Percentiles rank a stretch among this genome's conserved stretches.
These are phyloP conservation scores for Phytopythium sindhum DNA, from an alignment of 352 stramenopile species.

Conservation along the genomic window DNA sequence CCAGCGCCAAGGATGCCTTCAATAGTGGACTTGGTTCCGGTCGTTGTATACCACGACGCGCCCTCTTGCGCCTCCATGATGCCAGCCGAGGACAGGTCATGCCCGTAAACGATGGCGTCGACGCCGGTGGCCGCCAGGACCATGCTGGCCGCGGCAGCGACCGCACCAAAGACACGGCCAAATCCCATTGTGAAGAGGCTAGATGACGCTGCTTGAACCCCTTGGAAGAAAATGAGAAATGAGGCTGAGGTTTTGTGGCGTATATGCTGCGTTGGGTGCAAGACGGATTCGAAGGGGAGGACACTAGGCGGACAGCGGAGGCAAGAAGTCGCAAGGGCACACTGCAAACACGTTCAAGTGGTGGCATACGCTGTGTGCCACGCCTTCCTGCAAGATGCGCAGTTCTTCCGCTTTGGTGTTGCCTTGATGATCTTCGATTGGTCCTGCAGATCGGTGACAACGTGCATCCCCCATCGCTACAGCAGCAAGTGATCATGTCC, in stretches of 20 bases:
- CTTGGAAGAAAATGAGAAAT: not conserved
- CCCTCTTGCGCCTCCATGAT: slow-evolving; percentile 24
- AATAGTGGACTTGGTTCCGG: slow-evolving; percentile 16
- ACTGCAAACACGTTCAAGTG: not conserved
- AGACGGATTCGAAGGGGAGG: not conserved
- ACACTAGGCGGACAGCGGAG: not conserved
- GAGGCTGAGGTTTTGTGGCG: not conserved
- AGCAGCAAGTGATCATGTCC: not conserved
- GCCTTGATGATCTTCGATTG: not conserved
- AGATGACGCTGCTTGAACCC: not conserved
- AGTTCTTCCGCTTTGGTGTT: not conserved
- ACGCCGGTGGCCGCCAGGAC: slow-evolving; percentile 1
- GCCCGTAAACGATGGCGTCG: slow-evolving; percentile 28
- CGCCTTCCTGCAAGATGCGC: not conserved
- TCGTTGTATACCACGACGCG: slow-evolving; percentile 16
- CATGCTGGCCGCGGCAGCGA: not conserved
- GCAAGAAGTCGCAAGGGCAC: not conserved
- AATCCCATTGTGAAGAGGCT: not conserved
- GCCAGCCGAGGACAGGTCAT: slow-evolving; percentile 23
- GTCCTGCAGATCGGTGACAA: not conserved
- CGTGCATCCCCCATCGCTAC: not conserved
- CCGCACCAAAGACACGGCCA: not conserved
- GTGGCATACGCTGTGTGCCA: not conserved
- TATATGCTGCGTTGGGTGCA: not conserved
- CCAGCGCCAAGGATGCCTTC: slow-evolving; percentile 25